phyloP scores from a whole-genome alignment of 371 early-diverging fungal species.

The Mucor piriformis region DNA sequence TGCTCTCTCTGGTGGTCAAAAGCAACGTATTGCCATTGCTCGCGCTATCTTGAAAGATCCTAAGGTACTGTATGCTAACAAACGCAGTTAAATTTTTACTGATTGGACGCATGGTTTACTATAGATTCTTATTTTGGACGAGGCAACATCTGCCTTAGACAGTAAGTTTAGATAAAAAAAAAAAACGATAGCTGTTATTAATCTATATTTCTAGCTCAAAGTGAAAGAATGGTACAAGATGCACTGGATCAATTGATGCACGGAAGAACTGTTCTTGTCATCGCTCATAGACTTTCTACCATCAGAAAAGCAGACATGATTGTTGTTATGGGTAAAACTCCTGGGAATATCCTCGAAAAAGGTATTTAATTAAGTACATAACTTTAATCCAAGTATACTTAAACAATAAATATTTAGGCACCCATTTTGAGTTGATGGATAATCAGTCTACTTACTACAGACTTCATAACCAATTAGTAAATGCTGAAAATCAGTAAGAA shows the following conservation, averaged over 20 bases:
- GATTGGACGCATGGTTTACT: no score
- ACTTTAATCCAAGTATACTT: background rate
- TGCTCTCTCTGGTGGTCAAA: slow-evolving; percentile 88
- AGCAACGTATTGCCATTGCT: slow-evolving; percentile 80
- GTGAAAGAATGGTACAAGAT: slow-evolving; percentile 73
- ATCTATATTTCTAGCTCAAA: slow-evolving; percentile 44
- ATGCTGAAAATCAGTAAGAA: slow-evolving; percentile 14
- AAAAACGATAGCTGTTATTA: background rate
- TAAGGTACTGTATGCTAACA: slow-evolving; percentile 33
- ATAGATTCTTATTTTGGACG: slow-evolving; percentile 77
- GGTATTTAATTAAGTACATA: slow-evolving; percentile 30
- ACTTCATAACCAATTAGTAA: slow-evolving; percentile 48
- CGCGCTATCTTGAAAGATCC: slow-evolving; percentile 75
- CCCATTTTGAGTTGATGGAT: slow-evolving; percentile 59
- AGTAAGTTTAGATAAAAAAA: slow-evolving; percentile 32
- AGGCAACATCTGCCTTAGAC: slow-evolving; percentile 75
- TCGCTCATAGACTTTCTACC: slow-evolving; percentile 79
- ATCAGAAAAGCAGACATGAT: slow-evolving; percentile 72
- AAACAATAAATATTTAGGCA: slow-evolving; percentile 28
- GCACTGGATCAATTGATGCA: slow-evolving; percentile 69
- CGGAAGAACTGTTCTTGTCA: slow-evolving; percentile 75
- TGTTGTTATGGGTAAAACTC: slow-evolving; percentile 65
- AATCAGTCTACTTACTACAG: slow-evolving; percentile 54
- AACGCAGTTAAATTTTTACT: no score
- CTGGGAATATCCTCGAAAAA: slow-evolving; percentile 66